Evolutionary conservation across 2,329 filamentous ascomycete species (phyloP).

Genomic region (Leptographium lundbergii): DNA sequence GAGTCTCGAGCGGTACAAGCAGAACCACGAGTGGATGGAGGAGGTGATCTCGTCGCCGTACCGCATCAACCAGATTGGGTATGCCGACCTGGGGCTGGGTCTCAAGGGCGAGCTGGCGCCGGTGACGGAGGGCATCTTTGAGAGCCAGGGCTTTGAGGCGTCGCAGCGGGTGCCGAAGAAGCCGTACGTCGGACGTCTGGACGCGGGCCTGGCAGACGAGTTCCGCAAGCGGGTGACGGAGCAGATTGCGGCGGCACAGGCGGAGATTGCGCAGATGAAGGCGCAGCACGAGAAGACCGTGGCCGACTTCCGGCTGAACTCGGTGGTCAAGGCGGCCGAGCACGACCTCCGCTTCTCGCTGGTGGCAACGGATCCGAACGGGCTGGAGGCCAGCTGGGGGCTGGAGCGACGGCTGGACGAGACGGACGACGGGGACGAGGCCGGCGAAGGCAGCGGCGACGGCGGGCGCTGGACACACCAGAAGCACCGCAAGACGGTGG

Average conservation of each 20-base stretch:
- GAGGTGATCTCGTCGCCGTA: slow-evolving; percentile 90
- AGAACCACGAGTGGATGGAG: slow-evolving; percentile 99
- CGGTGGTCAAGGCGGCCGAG: slow-evolving; percentile 61
- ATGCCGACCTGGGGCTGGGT: slow-evolving; percentile 77
- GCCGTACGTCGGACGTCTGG: slow-evolving; percentile 54
- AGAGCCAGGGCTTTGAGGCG: slow-evolving; percentile 43
- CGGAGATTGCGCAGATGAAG: slow-evolving; percentile 77
- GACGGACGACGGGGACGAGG: slow-evolving; percentile 28
- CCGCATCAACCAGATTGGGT: slow-evolving; percentile 69
- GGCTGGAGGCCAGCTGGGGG: slow-evolving; percentile 48
- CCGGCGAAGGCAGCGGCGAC: slow-evolving; percentile 14
- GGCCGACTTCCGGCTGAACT: slow-evolving; percentile 59
- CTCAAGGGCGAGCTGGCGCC: slow-evolving; percentile 69
- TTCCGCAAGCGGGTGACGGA: slow-evolving; percentile 69
- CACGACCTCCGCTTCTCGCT: slow-evolving; percentile 55
- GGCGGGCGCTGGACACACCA: slow-evolving; percentile 16
- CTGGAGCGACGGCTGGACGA: slow-evolving; percentile 45
- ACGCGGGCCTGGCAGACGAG: slow-evolving; percentile 65
- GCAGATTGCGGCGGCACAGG: slow-evolving; percentile 59
- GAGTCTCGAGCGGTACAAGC: slow-evolving; percentile 72
- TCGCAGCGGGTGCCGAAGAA: slow-evolving; percentile 35
- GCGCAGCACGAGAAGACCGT: slow-evolving; percentile 64
- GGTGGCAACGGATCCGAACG: slow-evolving; percentile 28
- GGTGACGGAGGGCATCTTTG: slow-evolving; percentile 76
- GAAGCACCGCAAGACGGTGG: slow-evolving; percentile 42